Evolutionary conservation across 331 rosid genomes (phyloP).

Genomic region (Saraca asoca): DNA sequence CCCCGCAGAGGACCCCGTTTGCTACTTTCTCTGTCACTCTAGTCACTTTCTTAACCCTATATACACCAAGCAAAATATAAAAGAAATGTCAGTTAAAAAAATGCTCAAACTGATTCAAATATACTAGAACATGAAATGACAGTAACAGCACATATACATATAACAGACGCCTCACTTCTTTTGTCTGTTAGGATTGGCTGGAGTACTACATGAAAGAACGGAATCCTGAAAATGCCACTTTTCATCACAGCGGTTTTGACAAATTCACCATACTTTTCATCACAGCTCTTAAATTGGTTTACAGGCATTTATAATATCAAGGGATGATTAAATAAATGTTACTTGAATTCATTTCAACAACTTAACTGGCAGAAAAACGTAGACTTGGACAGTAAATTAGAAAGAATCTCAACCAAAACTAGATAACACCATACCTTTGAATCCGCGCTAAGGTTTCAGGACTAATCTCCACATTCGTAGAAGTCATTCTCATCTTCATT

Average conservation of each 20-base stretch:
- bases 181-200: background rate
- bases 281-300: background rate
- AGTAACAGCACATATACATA: background rate
- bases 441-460: conserved; percentile 59
- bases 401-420: background rate
- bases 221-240: background rate
- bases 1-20: conserved; percentile 86
- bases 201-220: background rate
- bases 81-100: conserved; percentile 4
- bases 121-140: conserved; percentile 3
- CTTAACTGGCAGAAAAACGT: no score
- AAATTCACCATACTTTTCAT: background rate
- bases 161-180: conserved; percentile 25
- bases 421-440: conserved; percentile 39
- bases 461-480: conserved; percentile 41
- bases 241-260: background rate
- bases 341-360: background rate
- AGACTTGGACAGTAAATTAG: no score
- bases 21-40: conserved; percentile 92
- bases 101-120: conserved; percentile 17
- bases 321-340: background rate
- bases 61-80: conserved; percentile 21
- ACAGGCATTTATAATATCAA: background rate
- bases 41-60: conserved; percentile 85
- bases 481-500: conserved; percentile 51